These are phyloP conservation scores for Phytophthora hybrid DNA, from an alignment of 352 stramenopile genomes.

Conservation along the genomic window DNA sequence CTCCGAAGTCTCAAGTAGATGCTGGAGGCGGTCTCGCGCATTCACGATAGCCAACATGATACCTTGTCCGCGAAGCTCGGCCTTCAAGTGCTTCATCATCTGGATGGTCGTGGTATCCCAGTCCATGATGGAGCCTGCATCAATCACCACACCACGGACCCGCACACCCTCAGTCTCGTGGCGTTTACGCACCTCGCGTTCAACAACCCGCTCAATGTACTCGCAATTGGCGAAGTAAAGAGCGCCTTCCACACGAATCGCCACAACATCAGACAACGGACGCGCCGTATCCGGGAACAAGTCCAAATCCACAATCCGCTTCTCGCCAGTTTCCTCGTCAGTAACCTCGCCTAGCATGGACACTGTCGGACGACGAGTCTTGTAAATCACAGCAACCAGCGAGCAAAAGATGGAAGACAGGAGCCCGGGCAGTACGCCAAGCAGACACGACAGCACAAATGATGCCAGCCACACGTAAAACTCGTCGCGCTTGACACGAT, in stretches of 20 bases:
- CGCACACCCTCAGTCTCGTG: conserved; percentile 42
- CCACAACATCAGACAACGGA: conserved; percentile 54
- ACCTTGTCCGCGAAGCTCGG: conserved; percentile 58
- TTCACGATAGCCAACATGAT: conserved; percentile 86
- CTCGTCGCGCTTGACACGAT: conserved; percentile 58
- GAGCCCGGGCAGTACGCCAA: conserved; percentile 60
- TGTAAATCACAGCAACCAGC: conserved; percentile 70
- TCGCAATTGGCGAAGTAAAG: conserved; percentile 80
- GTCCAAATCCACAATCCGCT: conserved; percentile 51
- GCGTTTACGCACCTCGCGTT: conserved; percentile 49
- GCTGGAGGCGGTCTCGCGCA: conserved; percentile 69
- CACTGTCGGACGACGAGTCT: conserved; percentile 63
- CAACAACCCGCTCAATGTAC: conserved; percentile 68
- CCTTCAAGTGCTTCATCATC: conserved; percentile 85
- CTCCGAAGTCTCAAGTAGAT: conserved; percentile 69
- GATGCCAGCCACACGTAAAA: conserved; percentile 70
- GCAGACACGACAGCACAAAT: conserved; percentile 57
- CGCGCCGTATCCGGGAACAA: conserved; percentile 26
- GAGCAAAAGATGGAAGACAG: conserved; percentile 66
- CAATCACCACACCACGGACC: conserved; percentile 72
- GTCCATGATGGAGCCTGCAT: conserved; percentile 83
- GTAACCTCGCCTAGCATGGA: conserved; percentile 49
- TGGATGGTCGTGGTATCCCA: conserved; percentile 88
- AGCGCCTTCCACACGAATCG: conserved; percentile 69
- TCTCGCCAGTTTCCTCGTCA: conserved; percentile 51